Conservation (phyloP, 352 stramenopile genomes). For the Pythium volutum region DNA sequence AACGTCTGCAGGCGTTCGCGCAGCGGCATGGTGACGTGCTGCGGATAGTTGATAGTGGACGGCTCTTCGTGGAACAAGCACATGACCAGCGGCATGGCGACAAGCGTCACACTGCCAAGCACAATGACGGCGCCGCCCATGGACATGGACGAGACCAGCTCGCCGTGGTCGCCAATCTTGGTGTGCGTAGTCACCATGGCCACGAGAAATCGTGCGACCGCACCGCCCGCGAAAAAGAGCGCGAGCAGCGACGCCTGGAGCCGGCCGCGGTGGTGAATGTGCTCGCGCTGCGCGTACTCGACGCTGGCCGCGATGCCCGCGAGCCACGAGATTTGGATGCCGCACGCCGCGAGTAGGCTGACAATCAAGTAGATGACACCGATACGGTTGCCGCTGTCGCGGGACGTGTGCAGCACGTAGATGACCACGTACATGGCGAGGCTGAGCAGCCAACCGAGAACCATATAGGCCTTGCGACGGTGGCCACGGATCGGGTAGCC, state of each 20-base stretch:
- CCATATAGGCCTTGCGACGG: slow-evolving; percentile 77
- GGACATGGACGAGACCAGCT: slow-evolving; percentile 10
- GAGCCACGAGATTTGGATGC: slow-evolving; percentile 27
- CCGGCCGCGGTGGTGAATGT: slow-evolving; percentile 17
- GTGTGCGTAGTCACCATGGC: neutral
- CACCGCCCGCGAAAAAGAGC: slow-evolving; percentile 15
- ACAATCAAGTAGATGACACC: slow-evolving; percentile 9
- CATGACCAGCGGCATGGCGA: slow-evolving; percentile 29
- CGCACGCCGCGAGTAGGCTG: slow-evolving; percentile 13
- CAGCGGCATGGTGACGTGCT: neutral
- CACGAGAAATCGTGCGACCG: neutral
- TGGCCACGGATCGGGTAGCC: slow-evolving; percentile 53
- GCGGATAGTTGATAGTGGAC: slow-evolving; percentile 23
- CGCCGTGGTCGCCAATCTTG: neutral
- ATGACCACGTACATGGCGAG: slow-evolving; percentile 9
- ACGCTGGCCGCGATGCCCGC: slow-evolving; percentile 14
- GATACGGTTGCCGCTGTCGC: neutral
- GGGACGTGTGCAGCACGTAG: slow-evolving; percentile 7
- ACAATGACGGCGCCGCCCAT: slow-evolving; percentile 4
- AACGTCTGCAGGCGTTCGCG: slow-evolving; percentile 30
- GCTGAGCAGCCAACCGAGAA: slow-evolving; percentile 37
- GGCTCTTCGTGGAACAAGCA: slow-evolving; percentile 10
- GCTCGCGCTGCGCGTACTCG: slow-evolving; percentile 31
- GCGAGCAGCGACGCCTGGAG: slow-evolving; percentile 14
- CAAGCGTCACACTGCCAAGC: neutral